phyloP scores from a whole-genome alignment of 768 basidiomycete species.

The Russula sp. region DNA sequence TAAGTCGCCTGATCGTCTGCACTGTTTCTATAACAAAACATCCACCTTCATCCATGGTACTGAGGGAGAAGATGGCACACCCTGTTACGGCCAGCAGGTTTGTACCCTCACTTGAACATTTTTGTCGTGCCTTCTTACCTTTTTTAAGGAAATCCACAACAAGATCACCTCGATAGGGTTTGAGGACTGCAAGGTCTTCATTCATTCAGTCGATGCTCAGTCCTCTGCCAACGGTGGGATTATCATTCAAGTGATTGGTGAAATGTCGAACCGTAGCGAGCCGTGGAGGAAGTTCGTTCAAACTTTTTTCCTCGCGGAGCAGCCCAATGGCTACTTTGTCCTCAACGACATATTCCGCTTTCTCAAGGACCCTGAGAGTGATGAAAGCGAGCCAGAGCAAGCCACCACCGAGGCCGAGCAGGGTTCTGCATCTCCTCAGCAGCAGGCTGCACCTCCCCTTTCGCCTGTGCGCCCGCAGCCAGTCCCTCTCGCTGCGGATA shows the following conservation, averaged over 20 bases:
- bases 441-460: conserved; percentile 30
- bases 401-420: conserved; percentile 45
- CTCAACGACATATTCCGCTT: conserved; percentile 99
- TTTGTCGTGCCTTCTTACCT: conserved; percentile 18
- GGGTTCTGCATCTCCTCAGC: conserved; percentile 45
- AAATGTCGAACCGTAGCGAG: conserved; percentile 91
- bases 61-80: conserved; percentile 90
- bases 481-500: conserved; percentile 33
- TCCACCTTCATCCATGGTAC: conserved; percentile 97
- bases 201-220: conserved; percentile 97
- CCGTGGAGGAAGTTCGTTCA: conserved; percentile 99
- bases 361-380: conserved; percentile 84
- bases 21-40: conserved; percentile 98
- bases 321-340: conserved; percentile 98
- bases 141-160: conserved; percentile 85
- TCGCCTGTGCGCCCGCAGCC: conserved; percentile 27
- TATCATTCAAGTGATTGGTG: conserved; percentile 98
- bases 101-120: conserved; percentile 32
- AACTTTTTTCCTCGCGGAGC: conserved; percentile 99
- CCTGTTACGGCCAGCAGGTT: conserved; percentile 93
- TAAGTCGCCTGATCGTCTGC: conserved; percentile 93
- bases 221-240: conserved; percentile 93
- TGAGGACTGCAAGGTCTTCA: conserved; percentile 97
- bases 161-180: conserved; percentile 94
- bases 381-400: conserved; percentile 44